Evolutionary conservation across 208 protist genomes (phyloP).

Genomic region (Hexamita inflata): DNA sequence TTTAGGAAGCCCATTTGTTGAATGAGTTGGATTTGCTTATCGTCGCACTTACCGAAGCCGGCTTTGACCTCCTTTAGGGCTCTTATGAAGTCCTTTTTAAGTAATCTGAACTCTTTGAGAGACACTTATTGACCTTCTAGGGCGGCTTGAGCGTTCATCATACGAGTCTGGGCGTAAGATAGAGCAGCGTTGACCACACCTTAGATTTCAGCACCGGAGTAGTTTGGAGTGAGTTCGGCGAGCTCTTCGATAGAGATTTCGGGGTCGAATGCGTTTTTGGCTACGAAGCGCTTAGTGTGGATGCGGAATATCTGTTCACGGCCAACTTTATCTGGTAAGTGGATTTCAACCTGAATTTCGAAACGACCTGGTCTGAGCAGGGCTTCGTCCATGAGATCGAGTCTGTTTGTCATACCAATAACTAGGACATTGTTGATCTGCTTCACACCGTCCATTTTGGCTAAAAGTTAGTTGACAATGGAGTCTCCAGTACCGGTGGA

Average conservation of each 20-base stretch:
- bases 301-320: constrained; percentile 93
- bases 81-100: constrained; percentile 54
- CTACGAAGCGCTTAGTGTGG: constrained; percentile 78
- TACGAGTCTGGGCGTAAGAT: constrained; percentile 45
- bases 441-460: constrained; percentile 96
- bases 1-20: background rate
- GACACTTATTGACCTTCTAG: background rate
- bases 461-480: constrained; percentile 97
- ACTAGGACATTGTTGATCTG: constrained; percentile 96
- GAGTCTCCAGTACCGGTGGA: constrained; percentile 86
- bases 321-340: constrained; percentile 84
- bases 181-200: constrained; percentile 61
- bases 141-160: background rate
- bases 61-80: constrained; percentile 71
- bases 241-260: constrained; percentile 77
- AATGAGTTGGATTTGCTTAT: background rate
- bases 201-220: constrained; percentile 77
- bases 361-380: constrained; percentile 91
- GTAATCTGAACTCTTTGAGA: constrained; percentile 25
- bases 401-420: constrained; percentile 97
- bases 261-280: constrained; percentile 62
- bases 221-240: constrained; percentile 86
- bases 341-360: constrained; percentile 76
- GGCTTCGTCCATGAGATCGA: constrained; percentile 97
- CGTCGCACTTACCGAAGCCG: constrained; percentile 75